These are phyloP conservation scores for Beauveria medogensis DNA, from an alignment of 2,329 filamentous ascomycete species.

Conservation along the genomic window DNA sequence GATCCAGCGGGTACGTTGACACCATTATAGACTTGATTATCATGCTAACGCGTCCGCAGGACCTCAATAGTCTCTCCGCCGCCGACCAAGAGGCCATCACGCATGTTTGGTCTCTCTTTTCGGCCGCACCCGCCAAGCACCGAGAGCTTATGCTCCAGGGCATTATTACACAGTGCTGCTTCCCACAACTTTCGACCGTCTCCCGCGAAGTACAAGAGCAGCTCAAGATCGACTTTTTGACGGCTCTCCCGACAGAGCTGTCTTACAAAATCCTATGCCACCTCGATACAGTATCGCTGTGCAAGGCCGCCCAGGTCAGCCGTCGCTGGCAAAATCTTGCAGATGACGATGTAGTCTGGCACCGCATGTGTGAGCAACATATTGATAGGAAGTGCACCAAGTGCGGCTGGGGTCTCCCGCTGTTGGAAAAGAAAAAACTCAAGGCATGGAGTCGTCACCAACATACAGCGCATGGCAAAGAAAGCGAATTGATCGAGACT, in stretches of 20 bases:
- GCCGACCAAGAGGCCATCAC: slow-evolving; percentile 92
- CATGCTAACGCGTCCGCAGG: slow-evolving; percentile 36
- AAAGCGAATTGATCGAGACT: slow-evolving; percentile 17
- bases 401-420: slow-evolving; percentile 88
- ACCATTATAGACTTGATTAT: background rate
- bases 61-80: slow-evolving; percentile 72
- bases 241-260: slow-evolving; percentile 79
- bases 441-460: slow-evolving; percentile 82
- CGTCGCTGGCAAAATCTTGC: slow-evolving; percentile 78
- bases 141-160: slow-evolving; percentile 94
- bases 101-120: slow-evolving; percentile 97
- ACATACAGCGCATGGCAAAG: slow-evolving; percentile 44
- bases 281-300: slow-evolving; percentile 87
- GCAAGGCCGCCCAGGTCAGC: slow-evolving; percentile 93
- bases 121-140: slow-evolving; percentile 86
- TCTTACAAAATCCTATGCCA: slow-evolving; percentile 90
- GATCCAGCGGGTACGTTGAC: slow-evolving; percentile 65
- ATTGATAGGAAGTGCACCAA: slow-evolving; percentile 90
- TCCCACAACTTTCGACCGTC: slow-evolving; percentile 89
- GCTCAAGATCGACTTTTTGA: slow-evolving; percentile 94
- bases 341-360: slow-evolving; percentile 96
- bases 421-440: slow-evolving; percentile 81
- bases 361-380: slow-evolving; percentile 96
- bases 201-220: slow-evolving; percentile 86
- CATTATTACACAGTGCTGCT: slow-evolving; percentile 93